Evolutionary conservation across 2,329 filamentous ascomycete genomes (phyloP).

Genomic region (Hymenoscyphus fructigenus): DNA sequence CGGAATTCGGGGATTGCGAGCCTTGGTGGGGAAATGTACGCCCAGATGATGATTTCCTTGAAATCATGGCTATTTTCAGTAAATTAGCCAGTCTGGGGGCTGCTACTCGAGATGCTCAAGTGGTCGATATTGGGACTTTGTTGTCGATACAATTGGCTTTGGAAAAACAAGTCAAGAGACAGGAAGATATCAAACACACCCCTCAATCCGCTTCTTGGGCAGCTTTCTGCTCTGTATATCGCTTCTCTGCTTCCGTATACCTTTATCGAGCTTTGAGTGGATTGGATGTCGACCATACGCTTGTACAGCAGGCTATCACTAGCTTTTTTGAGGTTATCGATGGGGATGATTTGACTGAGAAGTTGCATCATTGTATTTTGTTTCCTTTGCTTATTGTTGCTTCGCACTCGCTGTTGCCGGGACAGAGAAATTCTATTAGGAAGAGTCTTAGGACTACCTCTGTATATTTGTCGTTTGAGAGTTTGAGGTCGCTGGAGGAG

Average conservation of each 20-base stretch:
- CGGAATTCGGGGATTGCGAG: slow-evolving; percentile 40
- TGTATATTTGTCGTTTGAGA: slow-evolving; percentile 30
- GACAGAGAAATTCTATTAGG: slow-evolving; percentile 33
- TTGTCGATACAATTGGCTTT: slow-evolving; percentile 29
- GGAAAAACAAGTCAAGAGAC: slow-evolving; percentile 28
- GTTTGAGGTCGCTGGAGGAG: slow-evolving; percentile 25
- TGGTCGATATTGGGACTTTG: slow-evolving; percentile 29
- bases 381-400: slow-evolving; percentile 42
- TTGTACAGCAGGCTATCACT: slow-evolving; percentile 43
- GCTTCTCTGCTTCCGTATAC: slow-evolving; percentile 41
- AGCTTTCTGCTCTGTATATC: slow-evolving; percentile 40
- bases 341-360: slow-evolving; percentile 39
- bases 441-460: slow-evolving; percentile 28
- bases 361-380: slow-evolving; percentile 42
- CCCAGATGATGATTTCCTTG: slow-evolving; percentile 35
- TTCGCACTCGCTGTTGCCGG: slow-evolving; percentile 35
- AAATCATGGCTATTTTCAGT: slow-evolving; percentile 36
- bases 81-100: slow-evolving; percentile 39
- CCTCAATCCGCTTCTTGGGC: slow-evolving; percentile 36
- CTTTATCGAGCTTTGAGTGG: slow-evolving; percentile 45
- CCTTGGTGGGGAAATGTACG: slow-evolving; percentile 43
- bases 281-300: slow-evolving; percentile 39
- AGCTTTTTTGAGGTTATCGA: slow-evolving; percentile 41
- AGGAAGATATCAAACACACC: slow-evolving; percentile 17
- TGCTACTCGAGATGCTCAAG: slow-evolving; percentile 29